Percentiles rank a stretch among this genome's conserved stretches.
Evolutionary conservation across 768 basidiomycete species (phyloP).

Genomic region (Suillus bovinus): DNA sequence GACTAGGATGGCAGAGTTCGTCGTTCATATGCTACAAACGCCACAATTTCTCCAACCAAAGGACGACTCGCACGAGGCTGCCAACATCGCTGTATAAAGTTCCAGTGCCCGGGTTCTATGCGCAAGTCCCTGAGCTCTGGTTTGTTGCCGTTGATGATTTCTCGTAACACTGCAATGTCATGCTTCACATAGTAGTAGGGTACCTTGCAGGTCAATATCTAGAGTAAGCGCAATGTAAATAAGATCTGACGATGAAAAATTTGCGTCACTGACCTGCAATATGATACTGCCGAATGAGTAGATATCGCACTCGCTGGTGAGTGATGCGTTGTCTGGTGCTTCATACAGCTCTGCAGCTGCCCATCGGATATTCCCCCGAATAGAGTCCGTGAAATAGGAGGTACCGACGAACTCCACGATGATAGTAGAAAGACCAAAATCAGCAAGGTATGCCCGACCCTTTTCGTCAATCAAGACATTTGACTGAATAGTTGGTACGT

Average conservation of each 20-base stretch:
- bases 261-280: constrained; percentile 7
- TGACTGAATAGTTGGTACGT: constrained; percentile 13
- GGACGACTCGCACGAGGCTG: neutral
- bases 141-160: neutral
- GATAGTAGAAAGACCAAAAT: constrained; percentile 43
- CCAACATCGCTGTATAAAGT: constrained; percentile 4
- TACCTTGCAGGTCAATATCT: constrained; percentile 10
- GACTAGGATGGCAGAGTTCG: neutral
- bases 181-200: constrained; percentile 8
- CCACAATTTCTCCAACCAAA: neutral
- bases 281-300: constrained; percentile 39
- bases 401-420: constrained; percentile 26
- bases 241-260: neutral
- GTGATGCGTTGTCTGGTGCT: neutral
- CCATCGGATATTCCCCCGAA: constrained; percentile 44
- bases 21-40: neutral
- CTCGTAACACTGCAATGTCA: neutral
- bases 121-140: neutral
- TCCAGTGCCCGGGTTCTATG: neutral
- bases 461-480: constrained; percentile 46
- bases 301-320: constrained; percentile 38
- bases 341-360: constrained; percentile 37
- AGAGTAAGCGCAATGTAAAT: neutral
- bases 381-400: constrained; percentile 31
- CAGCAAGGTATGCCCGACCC: constrained; percentile 44